A percentile compares a stretch with the other conserved stretches of the same genome.
Evolutionary conservation across 176 grass and related monocot genomes (phyloP).

Genomic region (Musa schizocarpa): DNA sequence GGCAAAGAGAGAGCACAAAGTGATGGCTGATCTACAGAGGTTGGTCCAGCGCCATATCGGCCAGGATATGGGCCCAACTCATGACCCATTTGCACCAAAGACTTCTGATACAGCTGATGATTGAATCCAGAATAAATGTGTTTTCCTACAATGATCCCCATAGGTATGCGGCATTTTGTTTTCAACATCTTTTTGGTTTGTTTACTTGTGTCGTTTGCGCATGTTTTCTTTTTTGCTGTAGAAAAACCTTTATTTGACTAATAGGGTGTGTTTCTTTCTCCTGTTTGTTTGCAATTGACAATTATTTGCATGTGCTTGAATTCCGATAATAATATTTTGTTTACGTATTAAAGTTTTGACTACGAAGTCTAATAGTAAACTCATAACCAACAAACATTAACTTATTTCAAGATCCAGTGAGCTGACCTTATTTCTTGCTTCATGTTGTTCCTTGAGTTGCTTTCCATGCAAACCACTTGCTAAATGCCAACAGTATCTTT

Average conservation of each 20-base stretch:
- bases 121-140: constrained; percentile 11
- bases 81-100: constrained; percentile 67
- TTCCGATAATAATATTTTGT: neutral
- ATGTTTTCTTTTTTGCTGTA: too few species aligned
- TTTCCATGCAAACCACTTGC: too few species aligned
- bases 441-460: too few species aligned
- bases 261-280: neutral
- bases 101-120: constrained; percentile 32
- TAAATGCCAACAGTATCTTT: too few species aligned
- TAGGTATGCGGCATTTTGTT: neutral
- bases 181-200: neutral
- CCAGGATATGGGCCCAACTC: constrained; percentile 48
- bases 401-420: too few species aligned
- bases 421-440: too few species aligned
- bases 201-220: neutral
- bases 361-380: neutral
- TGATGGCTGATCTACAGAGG: constrained; percentile 96
- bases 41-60: constrained; percentile 92
- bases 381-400: too few species aligned
- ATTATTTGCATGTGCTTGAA: neutral
- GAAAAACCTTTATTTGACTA: neutral
- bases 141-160: neutral
- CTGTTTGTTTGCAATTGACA: neutral
- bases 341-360: neutral
- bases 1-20: constrained; percentile 76